Conservation (phyloP, 2,329 filamentous ascomycete genomes). For the Phyllachora maydis region DNA sequence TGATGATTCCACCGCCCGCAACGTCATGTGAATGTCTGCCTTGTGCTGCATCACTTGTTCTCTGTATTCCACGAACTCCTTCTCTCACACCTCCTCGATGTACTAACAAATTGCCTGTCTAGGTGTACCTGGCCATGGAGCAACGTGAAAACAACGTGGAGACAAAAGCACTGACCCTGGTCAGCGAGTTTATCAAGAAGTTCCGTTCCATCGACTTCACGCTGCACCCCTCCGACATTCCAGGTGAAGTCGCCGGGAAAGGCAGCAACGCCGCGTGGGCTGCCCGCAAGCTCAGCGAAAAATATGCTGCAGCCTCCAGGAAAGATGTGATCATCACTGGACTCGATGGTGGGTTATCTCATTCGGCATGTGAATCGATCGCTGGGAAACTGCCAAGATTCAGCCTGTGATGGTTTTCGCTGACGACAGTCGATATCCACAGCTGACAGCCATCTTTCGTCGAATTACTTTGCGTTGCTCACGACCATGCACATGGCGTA, state of each 20-base stretch:
- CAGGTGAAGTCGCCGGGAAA: constrained; percentile 50
- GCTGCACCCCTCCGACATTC: constrained; percentile 42
- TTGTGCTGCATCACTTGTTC: too few relatives aligned
- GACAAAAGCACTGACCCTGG: constrained; percentile 38
- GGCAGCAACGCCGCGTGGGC: constrained; percentile 58
- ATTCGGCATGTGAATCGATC: constrained; percentile 2
- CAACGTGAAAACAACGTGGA: constrained; percentile 40
- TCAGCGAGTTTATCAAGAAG: constrained; percentile 39
- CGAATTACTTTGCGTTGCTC: constrained; percentile 45
- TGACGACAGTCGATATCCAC: constrained; percentile 9
- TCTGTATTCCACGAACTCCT: too few relatives aligned
- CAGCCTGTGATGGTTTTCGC: constrained; percentile 6
- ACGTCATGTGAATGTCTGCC: too few relatives aligned
- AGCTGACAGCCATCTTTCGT: constrained; percentile 52
- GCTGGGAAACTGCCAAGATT: constrained; percentile 5
- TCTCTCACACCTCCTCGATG: too few relatives aligned
- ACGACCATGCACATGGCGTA: constrained; percentile 39
- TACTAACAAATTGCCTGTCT: constrained; percentile 3
- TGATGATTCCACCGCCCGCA: background rate
- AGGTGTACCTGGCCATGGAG: constrained; percentile 59
- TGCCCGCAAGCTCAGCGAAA: constrained; percentile 41
- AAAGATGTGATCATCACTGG: constrained; percentile 48
- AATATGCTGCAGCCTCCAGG: constrained; percentile 28
- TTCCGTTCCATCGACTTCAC: constrained; percentile 50
- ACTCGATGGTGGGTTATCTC: constrained; percentile 41